These are phyloP conservation scores for Pseudocercospora pini-densiflorae DNA, from an alignment of 2,329 filamentous ascomycete genomes.

Conservation along the genomic window DNA sequence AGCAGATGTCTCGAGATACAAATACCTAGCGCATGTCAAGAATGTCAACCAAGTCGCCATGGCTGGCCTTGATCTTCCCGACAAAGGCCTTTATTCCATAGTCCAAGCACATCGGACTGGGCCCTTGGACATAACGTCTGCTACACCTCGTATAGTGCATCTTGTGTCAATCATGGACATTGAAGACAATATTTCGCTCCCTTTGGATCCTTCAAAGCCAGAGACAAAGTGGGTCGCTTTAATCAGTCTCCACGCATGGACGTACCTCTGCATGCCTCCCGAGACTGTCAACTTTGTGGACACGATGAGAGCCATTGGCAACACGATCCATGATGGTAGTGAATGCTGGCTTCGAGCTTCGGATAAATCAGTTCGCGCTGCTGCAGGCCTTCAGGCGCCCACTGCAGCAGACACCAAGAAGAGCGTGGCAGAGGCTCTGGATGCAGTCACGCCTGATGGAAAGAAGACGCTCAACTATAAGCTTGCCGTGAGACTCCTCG, in stretches of 20 bases:
- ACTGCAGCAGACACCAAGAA: background rate
- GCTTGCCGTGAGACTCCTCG: background rate
- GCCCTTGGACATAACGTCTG: background rate
- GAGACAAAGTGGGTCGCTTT: background rate
- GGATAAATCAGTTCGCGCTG: background rate
- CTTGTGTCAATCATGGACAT: constrained; percentile 2
- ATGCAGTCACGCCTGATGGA: background rate
- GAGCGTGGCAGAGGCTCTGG: background rate
- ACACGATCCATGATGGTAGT: background rate
- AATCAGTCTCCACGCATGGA: constrained; percentile 3
- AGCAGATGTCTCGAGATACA: background rate
- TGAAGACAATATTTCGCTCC: background rate
- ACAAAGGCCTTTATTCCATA: background rate
- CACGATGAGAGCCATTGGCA: constrained; percentile 3
- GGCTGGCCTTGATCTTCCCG: background rate
- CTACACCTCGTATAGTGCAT: background rate
- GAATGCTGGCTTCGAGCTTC: constrained; percentile 15
- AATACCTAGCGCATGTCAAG: constrained; percentile 7
- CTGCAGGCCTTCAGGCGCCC: background rate
- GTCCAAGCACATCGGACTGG: constrained; percentile 4
- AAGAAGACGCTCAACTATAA: background rate
- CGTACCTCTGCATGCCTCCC: constrained; percentile 7
- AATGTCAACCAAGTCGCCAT: constrained; percentile 7
- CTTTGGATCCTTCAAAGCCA: background rate
- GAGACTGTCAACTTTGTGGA: constrained; percentile 8